Conservation (phyloP, 2,329 filamentous ascomycete genomes). For the Cladophialophora chaetospira region DNA sequence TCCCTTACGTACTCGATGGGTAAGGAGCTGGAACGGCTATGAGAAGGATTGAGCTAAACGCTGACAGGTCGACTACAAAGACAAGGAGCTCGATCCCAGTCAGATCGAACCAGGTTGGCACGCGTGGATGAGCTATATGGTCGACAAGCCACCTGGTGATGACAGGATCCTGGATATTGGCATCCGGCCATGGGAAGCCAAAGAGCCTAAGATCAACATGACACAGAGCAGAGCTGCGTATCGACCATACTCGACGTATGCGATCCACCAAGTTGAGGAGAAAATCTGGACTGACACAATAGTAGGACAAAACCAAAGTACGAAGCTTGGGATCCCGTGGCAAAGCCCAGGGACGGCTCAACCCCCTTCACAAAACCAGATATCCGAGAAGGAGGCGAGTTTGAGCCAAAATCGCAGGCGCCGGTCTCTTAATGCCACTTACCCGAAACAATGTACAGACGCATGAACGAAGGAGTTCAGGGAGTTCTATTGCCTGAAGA, state of each 20-base stretch:
- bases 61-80: slow-evolving; percentile 96
- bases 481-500: slow-evolving; percentile 8
- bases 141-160: slow-evolving; percentile 79
- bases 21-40: slow-evolving; percentile 1
- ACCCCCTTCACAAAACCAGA: slow-evolving; percentile 17
- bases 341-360: slow-evolving; percentile 34
- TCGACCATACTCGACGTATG: slow-evolving; percentile 94
- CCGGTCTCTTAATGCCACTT: background rate
- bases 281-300: background rate
- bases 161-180: slow-evolving; percentile 72
- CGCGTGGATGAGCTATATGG: slow-evolving; percentile 92
- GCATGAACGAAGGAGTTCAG: slow-evolving; percentile 25
- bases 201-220: slow-evolving; percentile 71
- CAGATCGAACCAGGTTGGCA: slow-evolving; percentile 98
- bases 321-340: slow-evolving; percentile 39
- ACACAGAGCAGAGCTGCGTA: slow-evolving; percentile 78
- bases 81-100: slow-evolving; percentile 63
- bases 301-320: slow-evolving; percentile 40
- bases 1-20: slow-evolving; percentile 58
- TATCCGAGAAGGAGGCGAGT: slow-evolving; percentile 17
- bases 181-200: slow-evolving; percentile 73
- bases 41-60: slow-evolving; percentile 69
- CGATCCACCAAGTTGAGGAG: slow-evolving; percentile 37
- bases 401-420: slow-evolving; percentile 10
- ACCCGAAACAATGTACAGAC: slow-evolving; percentile 23